phyloP scores from a whole-genome alignment of 352 stramenopile species.

The Elongisporangium prolatum region DNA sequence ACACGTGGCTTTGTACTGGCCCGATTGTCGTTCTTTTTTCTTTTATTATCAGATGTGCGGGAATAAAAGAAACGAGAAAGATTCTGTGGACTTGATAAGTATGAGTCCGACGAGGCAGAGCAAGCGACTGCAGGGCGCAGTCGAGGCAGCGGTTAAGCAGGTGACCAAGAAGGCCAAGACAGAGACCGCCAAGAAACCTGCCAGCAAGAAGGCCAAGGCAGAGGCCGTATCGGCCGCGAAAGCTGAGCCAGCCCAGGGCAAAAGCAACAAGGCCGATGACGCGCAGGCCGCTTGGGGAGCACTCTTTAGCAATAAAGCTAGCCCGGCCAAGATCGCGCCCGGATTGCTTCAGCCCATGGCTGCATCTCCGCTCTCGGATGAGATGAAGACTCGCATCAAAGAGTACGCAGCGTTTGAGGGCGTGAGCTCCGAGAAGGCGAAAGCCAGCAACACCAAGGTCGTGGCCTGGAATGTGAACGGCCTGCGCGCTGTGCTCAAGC shows the following conservation, averaged over 20 bases:
- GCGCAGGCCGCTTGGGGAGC: constrained; percentile 35
- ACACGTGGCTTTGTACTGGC: background rate
- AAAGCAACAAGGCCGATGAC: constrained; percentile 13
- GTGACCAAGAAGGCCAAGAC: constrained; percentile 17
- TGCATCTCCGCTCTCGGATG: constrained; percentile 19
- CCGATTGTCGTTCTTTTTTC: background rate
- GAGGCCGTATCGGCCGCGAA: background rate
- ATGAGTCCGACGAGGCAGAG: constrained; percentile 25
- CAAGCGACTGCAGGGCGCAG: constrained; percentile 26
- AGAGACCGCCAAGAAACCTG: background rate
- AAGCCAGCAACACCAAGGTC: constrained; percentile 30
- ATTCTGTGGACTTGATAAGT: background rate
- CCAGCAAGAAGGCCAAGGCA: constrained; percentile 1
- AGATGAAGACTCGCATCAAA: constrained; percentile 45
- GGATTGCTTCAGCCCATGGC: constrained; percentile 17
- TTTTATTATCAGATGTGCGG: background rate
- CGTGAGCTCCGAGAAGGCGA: constrained; percentile 18
- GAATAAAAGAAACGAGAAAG: background rate
- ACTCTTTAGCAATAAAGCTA: constrained; percentile 22
- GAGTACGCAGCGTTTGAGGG: constrained; percentile 44
- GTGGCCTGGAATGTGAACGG: constrained; percentile 85
- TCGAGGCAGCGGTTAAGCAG: constrained; percentile 11
- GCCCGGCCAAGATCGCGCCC: background rate
- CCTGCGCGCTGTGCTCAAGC: constrained; percentile 70
- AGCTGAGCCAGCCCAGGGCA: background rate